Evolutionary conservation across 2,329 filamentous ascomycete genomes (phyloP).

Genomic region (Cadophora gregata): DNA sequence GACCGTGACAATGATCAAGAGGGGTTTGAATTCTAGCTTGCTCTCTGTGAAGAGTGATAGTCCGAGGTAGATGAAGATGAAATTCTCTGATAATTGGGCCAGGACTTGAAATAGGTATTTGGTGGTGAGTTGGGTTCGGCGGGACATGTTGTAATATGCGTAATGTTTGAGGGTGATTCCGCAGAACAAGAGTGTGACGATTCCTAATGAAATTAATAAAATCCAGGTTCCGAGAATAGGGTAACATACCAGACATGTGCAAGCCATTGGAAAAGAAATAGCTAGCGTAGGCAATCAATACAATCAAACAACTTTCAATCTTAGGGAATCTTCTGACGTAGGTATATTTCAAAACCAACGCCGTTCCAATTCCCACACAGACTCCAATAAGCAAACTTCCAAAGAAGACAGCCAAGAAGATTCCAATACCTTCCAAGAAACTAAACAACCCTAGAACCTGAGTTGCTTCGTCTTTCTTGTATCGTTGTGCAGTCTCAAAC

Average conservation of each 20-base stretch:
- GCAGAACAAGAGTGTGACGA: constrained; percentile 95
- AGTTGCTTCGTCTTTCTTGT: constrained; percentile 75
- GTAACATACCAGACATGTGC: constrained; percentile 85
- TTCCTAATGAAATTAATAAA: constrained; percentile 48
- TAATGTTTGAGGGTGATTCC: constrained; percentile 99
- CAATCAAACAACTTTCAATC: constrained; percentile 93
- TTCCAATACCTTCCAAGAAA: constrained; percentile 88
- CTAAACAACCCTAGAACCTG: constrained; percentile 78
- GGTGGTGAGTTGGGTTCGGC: constrained; percentile 93
- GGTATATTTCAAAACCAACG: constrained; percentile 90
- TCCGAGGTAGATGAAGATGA: constrained; percentile 99
- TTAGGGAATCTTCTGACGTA: constrained; percentile 91
- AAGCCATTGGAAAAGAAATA: constrained; percentile 98
- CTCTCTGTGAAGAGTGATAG: constrained; percentile 93
- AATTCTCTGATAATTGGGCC: constrained; percentile 96
- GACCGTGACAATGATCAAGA: constrained; percentile 92
- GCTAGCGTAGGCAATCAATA: constrained; percentile 92
- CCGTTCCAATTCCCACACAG: constrained; percentile 83
- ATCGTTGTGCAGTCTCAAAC: constrained; percentile 96
- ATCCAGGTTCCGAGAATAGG: constrained; percentile 4
- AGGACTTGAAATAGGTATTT: constrained; percentile 97
- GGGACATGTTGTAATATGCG: constrained; percentile 99
- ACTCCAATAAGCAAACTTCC: constrained; percentile 90
- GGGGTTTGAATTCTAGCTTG: constrained; percentile 86
- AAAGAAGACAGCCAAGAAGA: constrained; percentile 96